These are phyloP conservation scores for Cutaneotrichosporon sp. DNA, from an alignment of 1,284 basidiomycete genomes.

Conservation along the genomic window DNA sequence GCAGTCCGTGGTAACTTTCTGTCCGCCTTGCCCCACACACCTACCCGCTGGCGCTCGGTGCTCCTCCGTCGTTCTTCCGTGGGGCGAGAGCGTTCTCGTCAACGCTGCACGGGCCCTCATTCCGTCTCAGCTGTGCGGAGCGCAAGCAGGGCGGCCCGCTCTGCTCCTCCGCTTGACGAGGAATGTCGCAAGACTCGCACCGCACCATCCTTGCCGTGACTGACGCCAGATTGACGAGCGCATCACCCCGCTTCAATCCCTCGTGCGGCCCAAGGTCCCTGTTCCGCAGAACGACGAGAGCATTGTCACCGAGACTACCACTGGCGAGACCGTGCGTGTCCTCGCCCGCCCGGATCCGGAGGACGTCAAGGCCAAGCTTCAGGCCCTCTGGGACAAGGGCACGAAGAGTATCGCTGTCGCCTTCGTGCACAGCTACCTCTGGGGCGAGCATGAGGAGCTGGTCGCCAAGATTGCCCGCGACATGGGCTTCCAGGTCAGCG, in stretches of 20 bases:
- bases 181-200: no score
- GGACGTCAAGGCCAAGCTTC: conserved; percentile 34
- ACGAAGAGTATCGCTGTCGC: conserved; percentile 38
- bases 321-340: conserved; percentile 84
- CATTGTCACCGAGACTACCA: conserved; percentile 34
- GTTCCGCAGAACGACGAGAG: conserved; percentile 22
- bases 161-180: neutral
- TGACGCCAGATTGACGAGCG: conserved; percentile 68
- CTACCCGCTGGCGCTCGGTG: neutral
- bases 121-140: neutral
- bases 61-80: neutral
- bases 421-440: conserved; percentile 44
- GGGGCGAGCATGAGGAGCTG: conserved; percentile 39
- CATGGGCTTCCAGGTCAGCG: conserved; percentile 44
- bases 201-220: neutral
- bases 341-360: conserved; percentile 61
- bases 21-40: neutral
- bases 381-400: conserved; percentile 37
- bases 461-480: conserved; percentile 38
- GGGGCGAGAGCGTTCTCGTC: neutral
- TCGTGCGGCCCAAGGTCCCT: conserved; percentile 29
- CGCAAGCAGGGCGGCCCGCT: neutral
- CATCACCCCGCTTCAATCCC: conserved; percentile 68
- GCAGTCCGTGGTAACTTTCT: neutral
- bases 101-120: neutral